phyloP scores from a whole-genome alignment of 202 grass and related monocot species.

The Panicum virgatum region DNA sequence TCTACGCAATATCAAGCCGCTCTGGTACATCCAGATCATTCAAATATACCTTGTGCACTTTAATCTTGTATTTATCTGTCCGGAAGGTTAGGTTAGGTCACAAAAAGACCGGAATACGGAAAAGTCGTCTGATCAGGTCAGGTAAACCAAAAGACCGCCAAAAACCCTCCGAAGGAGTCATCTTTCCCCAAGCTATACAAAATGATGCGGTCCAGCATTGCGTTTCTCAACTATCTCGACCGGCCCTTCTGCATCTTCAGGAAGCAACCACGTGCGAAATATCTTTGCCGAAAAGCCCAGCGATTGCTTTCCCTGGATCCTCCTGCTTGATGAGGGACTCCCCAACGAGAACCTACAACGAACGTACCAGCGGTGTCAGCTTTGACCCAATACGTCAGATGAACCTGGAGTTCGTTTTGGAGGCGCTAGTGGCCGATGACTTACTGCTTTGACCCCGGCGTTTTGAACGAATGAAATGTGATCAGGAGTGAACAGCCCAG shows the following conservation, averaged over 20 bases:
- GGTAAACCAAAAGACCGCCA: conserved; percentile 33
- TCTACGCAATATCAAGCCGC: background rate
- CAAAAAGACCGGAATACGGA: background rate
- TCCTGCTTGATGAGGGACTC: conserved; percentile 95
- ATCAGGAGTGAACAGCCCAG: conserved; percentile 76
- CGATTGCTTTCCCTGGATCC: conserved; percentile 87
- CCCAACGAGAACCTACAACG: conserved; percentile 77
- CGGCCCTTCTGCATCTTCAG: background rate
- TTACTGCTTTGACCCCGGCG: conserved; percentile 82
- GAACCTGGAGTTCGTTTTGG: background rate
- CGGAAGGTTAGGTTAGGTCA: conserved; percentile 6
- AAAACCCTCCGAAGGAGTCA: background rate
- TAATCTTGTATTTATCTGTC: conserved; percentile 25
- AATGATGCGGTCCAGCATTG: background rate
- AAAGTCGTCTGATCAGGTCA: conserved; percentile 11
- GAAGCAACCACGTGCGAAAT: conserved; percentile 47
- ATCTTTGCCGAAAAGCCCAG: conserved; percentile 80
- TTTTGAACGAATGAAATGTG: conserved; percentile 82
- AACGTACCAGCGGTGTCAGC: background rate
- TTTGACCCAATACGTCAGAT: background rate
- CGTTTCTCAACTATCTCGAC: background rate
- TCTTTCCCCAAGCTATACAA: conserved; percentile 12
- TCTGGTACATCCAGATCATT: conserved; percentile 15
- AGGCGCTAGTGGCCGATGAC: conserved; percentile 13
- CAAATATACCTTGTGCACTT: background rate